phyloP scores from a whole-genome alignment of 2,329 filamentous ascomycete genomes.

The Penicillium hesseltinei region DNA sequence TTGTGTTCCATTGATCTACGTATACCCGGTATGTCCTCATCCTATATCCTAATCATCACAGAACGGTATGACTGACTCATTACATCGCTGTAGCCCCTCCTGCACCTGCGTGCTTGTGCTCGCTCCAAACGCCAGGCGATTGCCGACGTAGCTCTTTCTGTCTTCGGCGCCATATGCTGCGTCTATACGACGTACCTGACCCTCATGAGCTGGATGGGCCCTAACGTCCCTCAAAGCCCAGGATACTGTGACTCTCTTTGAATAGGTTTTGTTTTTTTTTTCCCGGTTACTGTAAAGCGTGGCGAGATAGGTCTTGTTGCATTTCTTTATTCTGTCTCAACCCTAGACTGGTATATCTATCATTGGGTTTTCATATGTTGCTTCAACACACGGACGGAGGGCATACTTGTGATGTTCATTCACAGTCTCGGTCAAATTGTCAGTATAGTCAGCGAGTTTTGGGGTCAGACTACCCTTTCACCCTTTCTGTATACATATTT shows the following conservation, averaged over 20 bases:
- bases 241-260: constrained; percentile 60
- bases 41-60: not conserved
- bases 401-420: constrained; percentile 7
- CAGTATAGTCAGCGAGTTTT: constrained; percentile 8
- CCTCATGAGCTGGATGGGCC: constrained; percentile 77
- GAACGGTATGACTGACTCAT: not conserved
- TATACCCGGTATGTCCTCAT: constrained; percentile 78
- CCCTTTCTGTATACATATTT: constrained; percentile 18
- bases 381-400: constrained; percentile 11
- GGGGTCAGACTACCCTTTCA: not conserved
- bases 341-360: constrained; percentile 19
- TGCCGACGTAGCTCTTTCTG: constrained; percentile 71
- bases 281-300: constrained; percentile 12
- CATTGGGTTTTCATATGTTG: constrained; percentile 8
- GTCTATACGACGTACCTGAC: constrained; percentile 87
- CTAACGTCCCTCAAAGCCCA: constrained; percentile 52
- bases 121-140: constrained; percentile 64
- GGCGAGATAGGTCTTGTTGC: not conserved
- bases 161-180: constrained; percentile 85
- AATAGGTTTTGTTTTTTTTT: not conserved
- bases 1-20: constrained; percentile 93
- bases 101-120: constrained; percentile 82
- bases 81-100: constrained; percentile 64
- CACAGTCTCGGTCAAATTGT: constrained; percentile 8
- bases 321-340: constrained; percentile 8